Percentiles rank a stretch among this genome's conserved stretches.
phyloP scores from a whole-genome alignment of 371 early-diverging fungal genomes.

The Mucor plumbeus region DNA sequence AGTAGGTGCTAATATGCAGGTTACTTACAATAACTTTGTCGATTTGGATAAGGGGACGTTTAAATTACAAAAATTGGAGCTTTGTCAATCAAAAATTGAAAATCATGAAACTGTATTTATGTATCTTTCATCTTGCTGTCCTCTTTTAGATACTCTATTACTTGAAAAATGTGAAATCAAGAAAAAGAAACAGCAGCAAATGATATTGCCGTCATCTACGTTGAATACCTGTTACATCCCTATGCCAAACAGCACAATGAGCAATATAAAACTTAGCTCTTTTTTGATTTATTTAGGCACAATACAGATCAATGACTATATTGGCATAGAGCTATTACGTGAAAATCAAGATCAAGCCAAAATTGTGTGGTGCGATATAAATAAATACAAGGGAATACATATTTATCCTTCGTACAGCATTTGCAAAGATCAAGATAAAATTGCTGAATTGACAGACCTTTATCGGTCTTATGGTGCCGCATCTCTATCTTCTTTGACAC shows the following conservation, averaged over 20 bases:
- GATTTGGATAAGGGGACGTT: background rate
- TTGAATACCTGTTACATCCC: background rate
- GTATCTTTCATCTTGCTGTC: slow-evolving; percentile 23
- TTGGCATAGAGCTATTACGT: slow-evolving; percentile 9
- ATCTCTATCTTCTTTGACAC: background rate
- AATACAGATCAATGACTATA: slow-evolving; percentile 17
- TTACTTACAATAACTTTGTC: slow-evolving; percentile 5
- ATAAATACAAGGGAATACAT: background rate
- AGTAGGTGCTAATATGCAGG: slow-evolving; percentile 22
- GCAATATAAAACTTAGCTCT: slow-evolving; percentile 9
- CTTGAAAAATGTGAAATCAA: slow-evolving; percentile 11
- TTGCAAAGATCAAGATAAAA: slow-evolving; percentile 4
- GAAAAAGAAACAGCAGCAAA: background rate
- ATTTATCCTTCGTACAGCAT: slow-evolving; percentile 5
- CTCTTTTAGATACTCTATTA: background rate
- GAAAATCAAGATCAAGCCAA: background rate
- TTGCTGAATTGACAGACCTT: slow-evolving; percentile 9
- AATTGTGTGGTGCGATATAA: slow-evolving; percentile 11
- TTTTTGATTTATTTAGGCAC: slow-evolving; percentile 17
- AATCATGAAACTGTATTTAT: slow-evolving; percentile 11
- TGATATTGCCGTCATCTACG: background rate
- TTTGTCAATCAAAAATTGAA: slow-evolving; percentile 18
- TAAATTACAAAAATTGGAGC: slow-evolving; percentile 1
- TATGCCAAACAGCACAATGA: background rate
- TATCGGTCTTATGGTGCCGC: slow-evolving; percentile 4